These are phyloP conservation scores for Mitragyna speciosa DNA, from an alignment of 257 asterid species.

Conservation along the genomic window DNA sequence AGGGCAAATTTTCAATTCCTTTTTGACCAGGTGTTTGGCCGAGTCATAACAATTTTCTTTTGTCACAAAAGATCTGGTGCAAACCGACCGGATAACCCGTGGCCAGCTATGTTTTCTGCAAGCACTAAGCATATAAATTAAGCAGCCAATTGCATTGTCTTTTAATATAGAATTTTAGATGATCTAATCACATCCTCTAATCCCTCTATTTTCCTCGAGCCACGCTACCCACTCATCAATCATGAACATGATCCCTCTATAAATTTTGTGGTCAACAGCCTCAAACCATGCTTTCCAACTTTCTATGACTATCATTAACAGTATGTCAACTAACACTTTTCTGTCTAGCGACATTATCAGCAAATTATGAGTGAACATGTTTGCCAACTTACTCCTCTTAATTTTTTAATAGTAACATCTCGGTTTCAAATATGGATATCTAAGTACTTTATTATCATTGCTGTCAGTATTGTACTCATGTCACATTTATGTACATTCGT, in stretches of 20 bases:
- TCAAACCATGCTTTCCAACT: slow-evolving; percentile 10
- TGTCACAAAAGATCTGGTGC: slow-evolving; percentile 30
- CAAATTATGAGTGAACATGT: slow-evolving; percentile 19
- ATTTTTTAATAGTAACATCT: neutral
- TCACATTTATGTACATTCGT: too few relatives aligned
- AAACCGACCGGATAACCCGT: slow-evolving; percentile 23
- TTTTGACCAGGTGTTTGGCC: slow-evolving; percentile 43
- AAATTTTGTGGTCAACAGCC: slow-evolving; percentile 9
- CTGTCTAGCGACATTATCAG: slow-evolving; percentile 26
- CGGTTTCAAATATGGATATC: neutral
- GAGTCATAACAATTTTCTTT: slow-evolving; percentile 34
- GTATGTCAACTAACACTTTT: slow-evolving; percentile 33
- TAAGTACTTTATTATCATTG: too few relatives aligned
- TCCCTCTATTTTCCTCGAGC: slow-evolving; percentile 51
- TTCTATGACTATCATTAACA: slow-evolving; percentile 8
- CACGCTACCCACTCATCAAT: slow-evolving; percentile 39
- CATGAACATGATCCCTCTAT: neutral
- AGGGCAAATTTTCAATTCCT: slow-evolving; percentile 29
- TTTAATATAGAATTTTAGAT: neutral
- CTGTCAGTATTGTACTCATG: too few relatives aligned
- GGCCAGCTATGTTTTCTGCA: slow-evolving; percentile 27
- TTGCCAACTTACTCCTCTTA: neutral
- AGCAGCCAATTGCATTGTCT: neutral
- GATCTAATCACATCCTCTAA: neutral
- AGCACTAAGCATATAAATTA: slow-evolving; percentile 36